phyloP scores from a whole-genome alignment of 305 asterid genomes.

The Fraxinus baroniana region DNA sequence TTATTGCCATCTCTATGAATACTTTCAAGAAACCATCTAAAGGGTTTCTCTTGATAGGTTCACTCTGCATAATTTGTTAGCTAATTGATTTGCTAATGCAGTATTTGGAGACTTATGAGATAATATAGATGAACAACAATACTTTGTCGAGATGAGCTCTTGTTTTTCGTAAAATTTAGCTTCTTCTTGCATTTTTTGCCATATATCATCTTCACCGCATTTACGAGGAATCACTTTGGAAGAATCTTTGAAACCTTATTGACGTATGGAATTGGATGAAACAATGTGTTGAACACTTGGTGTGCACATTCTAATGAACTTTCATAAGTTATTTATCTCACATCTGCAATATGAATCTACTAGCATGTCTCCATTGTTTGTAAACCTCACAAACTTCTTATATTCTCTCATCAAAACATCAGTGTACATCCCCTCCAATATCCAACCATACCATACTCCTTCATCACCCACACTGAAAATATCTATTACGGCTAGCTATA shows the following conservation, averaged over 20 bases:
- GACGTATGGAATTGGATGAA: background rate
- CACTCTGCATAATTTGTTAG: conserved; percentile 26
- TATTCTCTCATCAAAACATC: too few relatives aligned
- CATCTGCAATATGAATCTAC: background rate
- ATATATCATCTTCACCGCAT: conserved; percentile 27
- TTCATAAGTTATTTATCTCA: background rate
- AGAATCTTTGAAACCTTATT: background rate
- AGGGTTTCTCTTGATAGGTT: conserved; percentile 34
- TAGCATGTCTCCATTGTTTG: background rate
- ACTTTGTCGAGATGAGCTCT: conserved; percentile 37
- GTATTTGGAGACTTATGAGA: conserved; percentile 35
- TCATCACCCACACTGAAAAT: too few relatives aligned
- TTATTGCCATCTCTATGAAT: too few relatives aligned
- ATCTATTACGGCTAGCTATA: too few relatives aligned
- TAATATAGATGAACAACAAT: conserved; percentile 25
- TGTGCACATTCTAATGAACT: conserved; percentile 9
- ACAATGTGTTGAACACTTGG: background rate
- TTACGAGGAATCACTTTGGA: conserved; percentile 26
- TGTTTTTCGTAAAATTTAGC: conserved; percentile 22
- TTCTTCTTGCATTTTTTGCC: conserved; percentile 28
- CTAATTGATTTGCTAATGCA: conserved; percentile 37
- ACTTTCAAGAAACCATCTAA: conserved; percentile 22
- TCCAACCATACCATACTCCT: too few relatives aligned
- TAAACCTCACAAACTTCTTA: background rate
- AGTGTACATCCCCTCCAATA: background rate